phyloP scores from a whole-genome alignment of 208 protist species.

The Leishmania aethiopica region DNA sequence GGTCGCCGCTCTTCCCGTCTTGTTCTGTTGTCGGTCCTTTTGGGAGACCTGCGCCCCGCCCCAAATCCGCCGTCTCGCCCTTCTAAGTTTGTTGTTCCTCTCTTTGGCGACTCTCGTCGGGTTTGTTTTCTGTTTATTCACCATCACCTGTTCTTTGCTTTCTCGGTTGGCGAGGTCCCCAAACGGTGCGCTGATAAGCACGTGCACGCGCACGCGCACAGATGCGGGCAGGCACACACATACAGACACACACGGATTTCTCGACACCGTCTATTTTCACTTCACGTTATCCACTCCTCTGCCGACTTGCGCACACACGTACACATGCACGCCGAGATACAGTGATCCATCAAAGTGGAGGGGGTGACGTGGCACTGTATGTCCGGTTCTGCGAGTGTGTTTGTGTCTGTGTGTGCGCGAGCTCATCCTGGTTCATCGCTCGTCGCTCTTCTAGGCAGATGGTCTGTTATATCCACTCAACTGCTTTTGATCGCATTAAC shows the following conservation, averaged over 20 bases:
- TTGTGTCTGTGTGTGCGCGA: not conserved
- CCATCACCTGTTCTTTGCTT: not conserved
- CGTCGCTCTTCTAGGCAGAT: not conserved
- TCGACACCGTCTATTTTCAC: not conserved
- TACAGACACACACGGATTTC: not conserved
- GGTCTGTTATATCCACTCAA: not conserved
- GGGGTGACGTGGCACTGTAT: not conserved
- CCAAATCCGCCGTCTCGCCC: not conserved
- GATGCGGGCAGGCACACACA: not conserved
- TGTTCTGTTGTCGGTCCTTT: not conserved
- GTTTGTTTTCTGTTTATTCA: conserved; percentile 1
- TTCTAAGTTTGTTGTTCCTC: not conserved
- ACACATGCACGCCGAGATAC: not conserved
- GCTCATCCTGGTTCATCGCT: not conserved
- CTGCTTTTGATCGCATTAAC: too few species aligned
- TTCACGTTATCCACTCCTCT: not conserved
- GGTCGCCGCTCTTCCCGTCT: not conserved
- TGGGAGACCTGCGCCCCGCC: not conserved
- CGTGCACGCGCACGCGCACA: not conserved
- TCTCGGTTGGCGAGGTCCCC: not conserved
- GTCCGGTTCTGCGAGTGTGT: not conserved
- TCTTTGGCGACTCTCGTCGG: not conserved
- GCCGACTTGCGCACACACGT: not conserved
- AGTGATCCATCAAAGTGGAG: not conserved
- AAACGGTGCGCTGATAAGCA: not conserved